Evolutionary conservation across 2,329 filamentous ascomycete species (phyloP).

Genomic region (Diaporthe velutina): DNA sequence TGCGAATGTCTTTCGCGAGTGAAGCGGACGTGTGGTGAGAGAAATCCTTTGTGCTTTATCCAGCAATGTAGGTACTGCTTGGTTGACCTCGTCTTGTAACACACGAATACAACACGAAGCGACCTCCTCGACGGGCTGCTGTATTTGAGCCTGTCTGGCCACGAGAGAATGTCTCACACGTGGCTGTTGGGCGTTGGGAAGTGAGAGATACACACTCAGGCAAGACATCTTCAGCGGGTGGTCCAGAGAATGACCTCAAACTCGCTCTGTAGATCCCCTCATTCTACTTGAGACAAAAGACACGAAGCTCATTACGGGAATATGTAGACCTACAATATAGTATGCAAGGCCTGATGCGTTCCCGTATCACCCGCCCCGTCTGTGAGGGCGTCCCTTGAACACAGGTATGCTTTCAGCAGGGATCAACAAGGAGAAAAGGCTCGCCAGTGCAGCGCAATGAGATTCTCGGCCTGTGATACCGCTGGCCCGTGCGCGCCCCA

Average conservation of each 20-base stretch:
- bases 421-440: neutral
- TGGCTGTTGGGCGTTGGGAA: neutral
- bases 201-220: too few species aligned
- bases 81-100: neutral
- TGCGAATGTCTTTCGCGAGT: neutral
- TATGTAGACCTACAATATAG: neutral
- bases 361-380: neutral
- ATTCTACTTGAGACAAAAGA: neutral
- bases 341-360: neutral
- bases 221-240: too few species aligned
- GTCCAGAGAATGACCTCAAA: too few species aligned
- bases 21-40: neutral
- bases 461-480: slow-evolving; percentile 3
- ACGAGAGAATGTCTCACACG: neutral
- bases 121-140: neutral
- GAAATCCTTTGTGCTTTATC: neutral
- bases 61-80: neutral
- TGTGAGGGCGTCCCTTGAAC: neutral
- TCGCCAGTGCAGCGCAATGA: neutral
- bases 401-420: slow-evolving; percentile 7
- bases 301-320: too few species aligned
- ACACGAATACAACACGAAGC: too few species aligned
- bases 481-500: neutral
- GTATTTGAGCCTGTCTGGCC: neutral
- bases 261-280: too few species aligned